Conservation (phyloP, 495 filamentous ascomycete species). For the Delitschia confertaspora region DNA sequence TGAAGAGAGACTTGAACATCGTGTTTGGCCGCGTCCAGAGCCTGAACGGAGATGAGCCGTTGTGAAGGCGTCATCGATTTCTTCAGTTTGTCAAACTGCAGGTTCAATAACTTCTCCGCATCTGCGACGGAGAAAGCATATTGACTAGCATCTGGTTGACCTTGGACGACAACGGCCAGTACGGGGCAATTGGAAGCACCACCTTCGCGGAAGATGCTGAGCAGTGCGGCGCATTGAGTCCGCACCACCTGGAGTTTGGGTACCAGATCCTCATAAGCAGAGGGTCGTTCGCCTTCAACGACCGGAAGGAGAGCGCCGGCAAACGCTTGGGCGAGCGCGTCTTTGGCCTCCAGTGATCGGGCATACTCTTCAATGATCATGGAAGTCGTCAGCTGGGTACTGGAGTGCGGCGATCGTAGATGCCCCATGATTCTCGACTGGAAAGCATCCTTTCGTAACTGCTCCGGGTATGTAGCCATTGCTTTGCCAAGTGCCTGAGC, state of each 20-base stretch:
- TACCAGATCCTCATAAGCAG: slow-evolving; percentile 77
- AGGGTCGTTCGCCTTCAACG: slow-evolving; percentile 69
- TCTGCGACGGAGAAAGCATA: slow-evolving; percentile 81
- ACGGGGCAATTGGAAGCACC: slow-evolving; percentile 67
- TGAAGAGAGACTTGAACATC: slow-evolving; percentile 62
- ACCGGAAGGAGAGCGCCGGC: slow-evolving; percentile 53
- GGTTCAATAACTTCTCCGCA: slow-evolving; percentile 72
- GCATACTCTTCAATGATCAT: slow-evolving; percentile 89
- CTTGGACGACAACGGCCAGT: slow-evolving; percentile 84
- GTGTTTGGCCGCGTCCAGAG: slow-evolving; percentile 62
- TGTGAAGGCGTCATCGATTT: slow-evolving; percentile 75
- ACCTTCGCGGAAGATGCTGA: slow-evolving; percentile 83
- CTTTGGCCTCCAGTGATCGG: slow-evolving; percentile 38
- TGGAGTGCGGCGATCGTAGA: slow-evolving; percentile 63
- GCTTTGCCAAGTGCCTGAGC: slow-evolving; percentile 72
- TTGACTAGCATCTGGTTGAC: slow-evolving; percentile 78
- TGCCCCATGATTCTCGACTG: slow-evolving; percentile 50
- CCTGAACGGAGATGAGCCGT: slow-evolving; percentile 64
- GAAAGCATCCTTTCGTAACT: slow-evolving; percentile 40
- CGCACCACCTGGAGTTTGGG: slow-evolving; percentile 80
- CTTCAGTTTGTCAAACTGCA: slow-evolving; percentile 80
- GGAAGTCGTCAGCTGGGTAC: slow-evolving; percentile 72
- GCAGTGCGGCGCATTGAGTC: slow-evolving; percentile 77
- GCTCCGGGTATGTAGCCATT: slow-evolving; percentile 52
- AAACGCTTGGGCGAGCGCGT: slow-evolving; percentile 38